These are phyloP conservation scores for Vicia faba DNA, from an alignment of 306 rosid genomes.

Conservation along the genomic window DNA sequence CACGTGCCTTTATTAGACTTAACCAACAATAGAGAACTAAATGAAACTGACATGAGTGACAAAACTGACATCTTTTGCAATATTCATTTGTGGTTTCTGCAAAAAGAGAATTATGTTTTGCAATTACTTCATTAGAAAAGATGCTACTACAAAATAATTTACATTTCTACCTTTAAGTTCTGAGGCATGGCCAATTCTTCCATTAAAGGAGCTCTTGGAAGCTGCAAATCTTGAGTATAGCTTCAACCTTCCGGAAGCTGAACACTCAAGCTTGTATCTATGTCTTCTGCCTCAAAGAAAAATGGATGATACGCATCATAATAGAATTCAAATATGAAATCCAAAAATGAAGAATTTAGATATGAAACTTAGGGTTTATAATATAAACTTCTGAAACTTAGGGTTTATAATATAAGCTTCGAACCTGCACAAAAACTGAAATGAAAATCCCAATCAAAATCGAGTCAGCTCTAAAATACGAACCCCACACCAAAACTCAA, in stretches of 20 bases:
- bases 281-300: conserved; percentile 66
- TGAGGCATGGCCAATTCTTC: conserved; percentile 87
- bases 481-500: too few species aligned
- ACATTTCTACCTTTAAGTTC: conserved; percentile 55
- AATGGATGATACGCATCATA: too few species aligned
- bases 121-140: conserved; percentile 12
- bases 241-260: conserved; percentile 58
- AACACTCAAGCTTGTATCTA: conserved; percentile 71
- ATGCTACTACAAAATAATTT: conserved; percentile 18
- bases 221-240: conserved; percentile 54
- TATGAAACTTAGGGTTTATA: too few species aligned
- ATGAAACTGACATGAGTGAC: not conserved
- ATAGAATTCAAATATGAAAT: too few species aligned
- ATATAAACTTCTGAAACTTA: too few species aligned
- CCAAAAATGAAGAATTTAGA: too few species aligned
- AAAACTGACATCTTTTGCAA: conserved; percentile 61
- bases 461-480: too few species aligned
- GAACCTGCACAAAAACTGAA: too few species aligned
- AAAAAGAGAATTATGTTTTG: conserved; percentile 30
- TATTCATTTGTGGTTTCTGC: conserved; percentile 77
- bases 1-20: too few species aligned
- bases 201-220: conserved; percentile 70
- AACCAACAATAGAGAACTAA: too few species aligned
- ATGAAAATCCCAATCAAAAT: too few species aligned
- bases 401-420: too few species aligned